Evolutionary conservation across 1,139 yeast genomes (phyloP), one percentile per base, ranked within the genome.

Genomic region (Candida smagusa): DNA sequence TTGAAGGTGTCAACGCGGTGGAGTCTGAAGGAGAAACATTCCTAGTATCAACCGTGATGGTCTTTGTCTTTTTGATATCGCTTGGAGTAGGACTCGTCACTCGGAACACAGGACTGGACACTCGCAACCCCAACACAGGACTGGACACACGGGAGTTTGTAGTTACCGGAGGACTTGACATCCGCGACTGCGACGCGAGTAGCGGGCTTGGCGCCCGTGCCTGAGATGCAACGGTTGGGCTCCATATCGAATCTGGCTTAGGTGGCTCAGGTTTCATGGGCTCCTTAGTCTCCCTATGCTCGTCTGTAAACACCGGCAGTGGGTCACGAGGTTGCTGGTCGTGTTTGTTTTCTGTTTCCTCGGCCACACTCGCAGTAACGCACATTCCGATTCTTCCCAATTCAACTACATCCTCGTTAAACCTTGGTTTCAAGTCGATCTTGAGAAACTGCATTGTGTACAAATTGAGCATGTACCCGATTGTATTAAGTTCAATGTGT

Each of bases 391-490:
- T 31, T 30, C 52, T 40, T 8, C 46, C 49, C 2, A 40, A 34
- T n/a, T 37, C 39, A 7, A 38, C 22, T 3, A 28, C 12, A 2
- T 35, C 40, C 12, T 35, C 31, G 2, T 36, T 39, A 7, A 47
- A 48, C 12, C 46, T 46, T 3, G 49, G 33, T 22, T 56, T 52
- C 12, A 71, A 49, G 7, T 43, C 41, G 7, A 70, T 53, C 40
- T 60, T 64, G 6, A 58, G 48, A 43, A 71, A 70, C 24, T 48
- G 53, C 33, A 63, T 50, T 2, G 65, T 63, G 12, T 51, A 43
- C 1, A 56, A 50, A 46, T 71, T 73, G 29, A 71, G 50, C 12
- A 71, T 53, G 47, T 55, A 71, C 0, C 68, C 75, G 42, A 63
- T 53, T 25, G 58, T 54, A 48, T 71, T 71, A 47, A 67, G 43